Evolutionary conservation across 164 flowering plant genomes (phyloP).

Genomic region (Liquidambar formosana): DNA sequence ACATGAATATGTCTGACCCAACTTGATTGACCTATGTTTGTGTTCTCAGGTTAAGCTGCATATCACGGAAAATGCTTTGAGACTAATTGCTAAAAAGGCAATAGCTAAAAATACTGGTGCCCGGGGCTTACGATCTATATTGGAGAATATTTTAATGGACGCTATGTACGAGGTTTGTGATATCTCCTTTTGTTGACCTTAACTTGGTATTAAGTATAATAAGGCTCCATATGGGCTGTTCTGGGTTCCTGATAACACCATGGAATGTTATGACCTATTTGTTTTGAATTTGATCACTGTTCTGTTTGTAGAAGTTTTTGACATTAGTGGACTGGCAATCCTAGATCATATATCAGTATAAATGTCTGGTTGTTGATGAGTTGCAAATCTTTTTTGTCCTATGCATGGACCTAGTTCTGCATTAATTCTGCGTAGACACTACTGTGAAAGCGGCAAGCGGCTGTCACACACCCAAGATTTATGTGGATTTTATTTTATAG

Average conservation of each 20-base stretch:
- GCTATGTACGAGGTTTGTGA: constrained; percentile 89
- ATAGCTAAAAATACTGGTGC: constrained; percentile 82
- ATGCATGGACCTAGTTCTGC: too few relatives aligned
- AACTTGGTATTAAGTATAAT: too few relatives aligned
- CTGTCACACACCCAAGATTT: neutral
- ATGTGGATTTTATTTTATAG: neutral
- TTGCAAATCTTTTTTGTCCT: too few relatives aligned
- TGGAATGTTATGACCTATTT: neutral
- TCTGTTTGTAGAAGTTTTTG: neutral
- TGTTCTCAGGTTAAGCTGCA: constrained; percentile 77
- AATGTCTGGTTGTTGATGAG: too few relatives aligned
- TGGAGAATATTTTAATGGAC: constrained; percentile 83
- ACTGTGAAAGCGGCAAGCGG: neutral
- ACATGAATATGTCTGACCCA: neutral
- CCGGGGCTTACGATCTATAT: constrained; percentile 78
- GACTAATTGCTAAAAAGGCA: constrained; percentile 77
- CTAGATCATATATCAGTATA: neutral
- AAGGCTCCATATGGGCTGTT: too few relatives aligned
- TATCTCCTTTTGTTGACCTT: neutral
- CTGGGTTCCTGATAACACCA: too few relatives aligned
- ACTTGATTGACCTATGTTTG: neutral
- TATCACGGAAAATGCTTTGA: constrained; percentile 70
- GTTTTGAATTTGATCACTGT: neutral
- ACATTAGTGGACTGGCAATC: neutral
- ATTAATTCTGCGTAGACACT: too few relatives aligned